Conservation (phyloP, 176 grass and related monocot genomes). For the Dactylis glomerata region DNA sequence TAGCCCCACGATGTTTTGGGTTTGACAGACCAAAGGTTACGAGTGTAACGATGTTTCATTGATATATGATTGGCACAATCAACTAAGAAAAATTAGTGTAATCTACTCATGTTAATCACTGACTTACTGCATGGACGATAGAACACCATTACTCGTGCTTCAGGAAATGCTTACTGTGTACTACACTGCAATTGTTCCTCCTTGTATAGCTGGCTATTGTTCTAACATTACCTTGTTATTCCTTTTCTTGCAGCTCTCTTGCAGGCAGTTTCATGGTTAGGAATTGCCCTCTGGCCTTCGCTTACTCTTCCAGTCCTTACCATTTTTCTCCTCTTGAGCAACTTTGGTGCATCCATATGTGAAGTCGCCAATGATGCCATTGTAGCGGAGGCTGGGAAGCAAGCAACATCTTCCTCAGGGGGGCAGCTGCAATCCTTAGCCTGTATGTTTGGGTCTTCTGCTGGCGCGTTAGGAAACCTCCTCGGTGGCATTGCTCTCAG, state of each 20-base stretch:
- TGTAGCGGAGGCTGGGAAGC: conserved; percentile 78
- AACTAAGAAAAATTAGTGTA: not conserved
- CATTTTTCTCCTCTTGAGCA: conserved; percentile 88
- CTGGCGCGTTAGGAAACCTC: conserved; percentile 86
- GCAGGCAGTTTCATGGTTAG: conserved; percentile 92
- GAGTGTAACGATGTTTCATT: not conserved
- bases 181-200: not conserved
- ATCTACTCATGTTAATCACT: not conserved
- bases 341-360: conserved; percentile 90
- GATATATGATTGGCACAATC: not conserved
- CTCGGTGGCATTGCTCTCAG: conserved; percentile 81
- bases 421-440: conserved; percentile 92
- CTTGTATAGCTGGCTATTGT: not conserved
- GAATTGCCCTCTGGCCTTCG: conserved; percentile 63
- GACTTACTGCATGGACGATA: not conserved
- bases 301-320: conserved; percentile 67
- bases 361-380: conserved; percentile 99
- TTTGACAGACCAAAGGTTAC: not conserved
- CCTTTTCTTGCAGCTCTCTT: conserved; percentile 65
- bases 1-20: not conserved
- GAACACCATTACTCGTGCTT: not conserved
- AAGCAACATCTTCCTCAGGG: conserved; percentile 35
- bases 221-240: conserved; percentile 36
- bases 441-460: conserved; percentile 76
- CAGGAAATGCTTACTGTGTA: not conserved